These are phyloP conservation scores for Fusarium sp. DNA, from an alignment of 2,329 filamentous ascomycete genomes.

Conservation along the genomic window DNA sequence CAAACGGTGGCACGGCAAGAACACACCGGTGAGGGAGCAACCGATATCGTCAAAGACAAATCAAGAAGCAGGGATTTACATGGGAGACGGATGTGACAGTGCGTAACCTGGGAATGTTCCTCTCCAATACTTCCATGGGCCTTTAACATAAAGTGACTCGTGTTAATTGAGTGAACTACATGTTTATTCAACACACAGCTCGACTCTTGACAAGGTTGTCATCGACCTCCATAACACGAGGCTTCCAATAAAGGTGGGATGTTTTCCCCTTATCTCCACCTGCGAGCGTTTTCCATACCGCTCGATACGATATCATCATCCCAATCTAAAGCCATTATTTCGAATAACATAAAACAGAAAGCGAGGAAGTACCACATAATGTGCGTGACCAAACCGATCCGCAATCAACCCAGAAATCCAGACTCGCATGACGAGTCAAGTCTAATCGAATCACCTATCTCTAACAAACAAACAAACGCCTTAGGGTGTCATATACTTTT, in stretches of 20 bases:
- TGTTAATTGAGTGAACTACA: conserved; percentile 26
- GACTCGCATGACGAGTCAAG: conserved; percentile 38
- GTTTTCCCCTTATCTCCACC: conserved; percentile 1
- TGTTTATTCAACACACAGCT: conserved; percentile 28
- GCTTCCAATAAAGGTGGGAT: conserved; percentile 20
- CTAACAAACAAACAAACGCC: conserved; percentile 45
- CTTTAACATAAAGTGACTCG: neutral
- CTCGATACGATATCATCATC: conserved; percentile 30
- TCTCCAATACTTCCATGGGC: neutral
- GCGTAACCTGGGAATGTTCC: too few species aligned
- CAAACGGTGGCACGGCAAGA: neutral
- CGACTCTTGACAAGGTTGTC: conserved; percentile 20
- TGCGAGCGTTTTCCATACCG: conserved; percentile 29
- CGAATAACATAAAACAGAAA: conserved; percentile 31
- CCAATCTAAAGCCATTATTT: conserved; percentile 44
- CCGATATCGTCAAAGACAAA: neutral
- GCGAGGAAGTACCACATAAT: conserved; percentile 23
- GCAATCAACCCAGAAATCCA: conserved; percentile 39
- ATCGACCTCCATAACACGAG: conserved; percentile 18
- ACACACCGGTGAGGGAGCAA: neutral
- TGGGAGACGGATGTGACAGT: neutral
- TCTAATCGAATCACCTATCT: conserved; percentile 42
- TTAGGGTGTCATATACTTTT: conserved; percentile 43
- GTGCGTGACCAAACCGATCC: conserved; percentile 34
- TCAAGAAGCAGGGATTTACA: neutral